phyloP scores from a whole-genome alignment of 257 asterid genomes.

The Mentha longifolia region DNA sequence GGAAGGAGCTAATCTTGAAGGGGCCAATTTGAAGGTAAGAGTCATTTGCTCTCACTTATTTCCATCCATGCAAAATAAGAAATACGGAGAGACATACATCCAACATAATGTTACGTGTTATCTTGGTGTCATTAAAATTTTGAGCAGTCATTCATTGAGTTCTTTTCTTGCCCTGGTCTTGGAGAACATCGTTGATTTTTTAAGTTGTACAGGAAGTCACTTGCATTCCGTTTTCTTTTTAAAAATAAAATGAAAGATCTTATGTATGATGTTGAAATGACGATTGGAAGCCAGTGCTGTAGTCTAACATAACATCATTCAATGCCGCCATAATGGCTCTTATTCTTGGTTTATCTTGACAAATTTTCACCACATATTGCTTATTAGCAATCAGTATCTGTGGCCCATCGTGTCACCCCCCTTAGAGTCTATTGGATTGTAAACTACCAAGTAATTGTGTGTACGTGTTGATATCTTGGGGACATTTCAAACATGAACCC shows the following conservation, averaged over 20 bases:
- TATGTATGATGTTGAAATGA: slow-evolving; percentile 10
- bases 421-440: not conserved
- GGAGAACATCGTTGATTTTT: not conserved
- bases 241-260: not conserved
- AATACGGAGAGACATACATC: slow-evolving; percentile 14
- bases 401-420: not conserved
- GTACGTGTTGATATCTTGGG: not conserved
- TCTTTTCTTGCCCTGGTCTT: slow-evolving; percentile 9
- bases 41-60: slow-evolving; percentile 18
- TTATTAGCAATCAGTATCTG: not conserved
- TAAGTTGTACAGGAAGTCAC: slow-evolving; percentile 20
- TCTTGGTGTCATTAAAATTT: slow-evolving; percentile 23
- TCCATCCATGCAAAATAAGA: not conserved
- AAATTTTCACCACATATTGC: not conserved
- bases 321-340: slow-evolving; percentile 1
- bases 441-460: not conserved
- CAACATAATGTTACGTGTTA: not conserved
- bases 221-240: not conserved
- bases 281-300: slow-evolving; percentile 5
- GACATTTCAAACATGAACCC: slow-evolving; percentile 5
- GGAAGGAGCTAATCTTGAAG: slow-evolving; percentile 97
- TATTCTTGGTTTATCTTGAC: slow-evolving; percentile 4
- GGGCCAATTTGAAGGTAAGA: slow-evolving; percentile 91
- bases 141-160: not conserved
- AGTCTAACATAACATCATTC: not conserved